Evolutionary conservation across 2,329 filamentous ascomycete species (phyloP).

Genomic region (Ophiocordyceps camponoti-saundersi): DNA sequence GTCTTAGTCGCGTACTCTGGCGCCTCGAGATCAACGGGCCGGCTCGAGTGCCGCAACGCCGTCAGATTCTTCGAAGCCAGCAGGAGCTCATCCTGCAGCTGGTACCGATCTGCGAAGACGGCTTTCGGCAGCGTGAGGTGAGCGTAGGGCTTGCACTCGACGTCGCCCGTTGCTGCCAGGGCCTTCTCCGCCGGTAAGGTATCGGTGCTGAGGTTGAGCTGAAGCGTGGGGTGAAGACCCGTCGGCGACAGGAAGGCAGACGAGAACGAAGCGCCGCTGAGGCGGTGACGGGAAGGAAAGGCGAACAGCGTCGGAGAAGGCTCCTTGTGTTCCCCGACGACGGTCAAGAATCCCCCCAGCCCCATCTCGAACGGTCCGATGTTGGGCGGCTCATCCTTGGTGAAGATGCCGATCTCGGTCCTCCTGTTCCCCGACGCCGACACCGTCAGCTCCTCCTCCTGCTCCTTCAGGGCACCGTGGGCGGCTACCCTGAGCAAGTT

Average conservation of each 20-base stretch:
- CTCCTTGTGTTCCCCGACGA: constrained; percentile 57
- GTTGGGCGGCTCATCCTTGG: constrained; percentile 38
- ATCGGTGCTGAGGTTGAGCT: constrained; percentile 42
- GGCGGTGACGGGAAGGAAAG: constrained; percentile 62
- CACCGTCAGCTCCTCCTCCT: constrained; percentile 22
- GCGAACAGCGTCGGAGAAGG: constrained; percentile 67
- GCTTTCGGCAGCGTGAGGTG: constrained; percentile 69
- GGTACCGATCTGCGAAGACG: constrained; percentile 79
- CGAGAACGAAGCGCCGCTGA: constrained; percentile 39
- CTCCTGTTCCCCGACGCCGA: constrained; percentile 28
- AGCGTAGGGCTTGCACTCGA: constrained; percentile 56
- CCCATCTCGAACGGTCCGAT: constrained; percentile 58
- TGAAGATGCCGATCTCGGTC: constrained; percentile 69
- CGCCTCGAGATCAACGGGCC: constrained; percentile 78
- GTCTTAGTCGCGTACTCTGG: constrained; percentile 59
- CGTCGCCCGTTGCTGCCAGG: constrained; percentile 14
- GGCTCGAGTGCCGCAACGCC: constrained; percentile 47
- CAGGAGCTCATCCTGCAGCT: constrained; percentile 61
- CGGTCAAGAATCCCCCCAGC: constrained; percentile 60
- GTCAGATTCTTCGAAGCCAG: constrained; percentile 64
- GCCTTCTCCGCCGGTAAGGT: constrained; percentile 25
- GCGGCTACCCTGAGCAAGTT: constrained; percentile 48
- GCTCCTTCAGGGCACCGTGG: constrained; percentile 37
- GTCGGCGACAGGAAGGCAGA: constrained; percentile 51
- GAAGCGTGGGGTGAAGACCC: constrained; percentile 70